phyloP scores from a whole-genome alignment of 2,329 filamentous ascomycete species.

The Claviceps monticola region DNA sequence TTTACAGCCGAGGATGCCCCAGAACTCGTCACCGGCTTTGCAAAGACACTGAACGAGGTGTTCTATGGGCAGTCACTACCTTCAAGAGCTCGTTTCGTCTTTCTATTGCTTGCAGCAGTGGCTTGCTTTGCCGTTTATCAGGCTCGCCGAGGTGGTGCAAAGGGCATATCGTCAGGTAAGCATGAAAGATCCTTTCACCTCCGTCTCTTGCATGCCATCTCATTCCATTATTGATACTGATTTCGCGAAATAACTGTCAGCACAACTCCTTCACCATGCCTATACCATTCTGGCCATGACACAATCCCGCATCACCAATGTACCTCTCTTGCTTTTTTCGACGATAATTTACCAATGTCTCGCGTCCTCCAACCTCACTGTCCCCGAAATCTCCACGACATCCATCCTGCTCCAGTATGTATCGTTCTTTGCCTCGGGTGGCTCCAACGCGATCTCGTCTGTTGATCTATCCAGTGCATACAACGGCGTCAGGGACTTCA shows the following conservation, averaged over 20 bases:
- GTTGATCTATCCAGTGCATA: conserved; percentile 90
- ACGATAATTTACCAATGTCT: conserved; percentile 42
- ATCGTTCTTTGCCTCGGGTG: conserved; percentile 81
- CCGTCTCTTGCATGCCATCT: neutral
- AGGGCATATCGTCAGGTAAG: conserved; percentile 17
- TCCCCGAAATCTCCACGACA: conserved; percentile 51
- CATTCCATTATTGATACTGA: neutral
- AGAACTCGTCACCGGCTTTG: conserved; percentile 50
- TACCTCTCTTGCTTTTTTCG: conserved; percentile 72
- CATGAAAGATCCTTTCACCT: neutral
- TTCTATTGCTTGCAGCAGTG: conserved; percentile 30
- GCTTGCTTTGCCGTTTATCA: conserved; percentile 25
- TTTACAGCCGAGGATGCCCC: conserved; percentile 83
- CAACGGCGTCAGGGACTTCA: conserved; percentile 77
- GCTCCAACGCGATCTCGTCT: conserved; percentile 90
- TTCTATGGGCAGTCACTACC: conserved; percentile 32
- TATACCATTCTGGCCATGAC: conserved; percentile 71
- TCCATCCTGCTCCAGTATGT: conserved; percentile 65
- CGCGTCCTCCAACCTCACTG: conserved; percentile 30
- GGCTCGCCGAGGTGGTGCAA: conserved; percentile 17
- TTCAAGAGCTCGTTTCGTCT: conserved; percentile 34
- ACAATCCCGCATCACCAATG: conserved; percentile 73
- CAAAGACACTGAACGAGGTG: conserved; percentile 24
- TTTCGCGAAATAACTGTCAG: conserved; percentile 8
- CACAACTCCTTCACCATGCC: conserved; percentile 49